Base-by-base conservation (phyloP, 2,329 filamentous ascomycete genomes). In the Herpotrichia juniperi region DNA sequence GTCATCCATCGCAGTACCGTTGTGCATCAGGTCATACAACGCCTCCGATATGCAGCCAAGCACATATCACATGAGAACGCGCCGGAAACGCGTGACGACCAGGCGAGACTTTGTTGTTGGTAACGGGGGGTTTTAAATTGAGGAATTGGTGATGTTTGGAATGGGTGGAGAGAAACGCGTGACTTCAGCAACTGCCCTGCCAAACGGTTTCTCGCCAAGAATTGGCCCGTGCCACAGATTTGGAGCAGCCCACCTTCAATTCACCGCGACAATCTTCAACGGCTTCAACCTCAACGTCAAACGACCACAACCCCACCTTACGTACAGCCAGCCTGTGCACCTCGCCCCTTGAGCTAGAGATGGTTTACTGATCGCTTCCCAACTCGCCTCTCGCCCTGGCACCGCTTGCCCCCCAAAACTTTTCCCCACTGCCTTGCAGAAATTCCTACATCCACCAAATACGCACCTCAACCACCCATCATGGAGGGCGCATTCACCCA, bases 401-500 rank as follows among this genome's bases (percentile, higher is more conserved):
- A 45, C 4, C 25, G 30, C 12, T 35, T 43, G 30, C 42, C 28
- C 40, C 26, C 40, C 48, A 50, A 48, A 47, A 46, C 43, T 30
- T n/a, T 50, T 48, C 40, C 42, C 17, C 47, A 49, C 47, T 55
- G 31, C 42, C 45, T 49, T 32, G 26, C 25, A 43, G 39, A 54
- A 40, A 39, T 46, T 19, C 34, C 24, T 22, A 45, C 39, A 61
- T 42, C 52, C 35, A 42, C 46, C 48, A 26, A 39, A 21, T 30
- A 42, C 48, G 46, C 51, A 53, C 44, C 51, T 52, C 53, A 24
- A 25, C 52, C 46, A 35, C 53, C 52, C 55, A 62, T 47, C 63
- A 93, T 94, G 90, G 90, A 94, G 80, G 89, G 88, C 73, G 89
- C 91, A 63, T 96, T 96, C 73, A 93, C 88, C 57, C 89, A 94